Evolutionary conservation across 164 flowering plant species (phyloP).

Genomic region (Annona squamosa): DNA sequence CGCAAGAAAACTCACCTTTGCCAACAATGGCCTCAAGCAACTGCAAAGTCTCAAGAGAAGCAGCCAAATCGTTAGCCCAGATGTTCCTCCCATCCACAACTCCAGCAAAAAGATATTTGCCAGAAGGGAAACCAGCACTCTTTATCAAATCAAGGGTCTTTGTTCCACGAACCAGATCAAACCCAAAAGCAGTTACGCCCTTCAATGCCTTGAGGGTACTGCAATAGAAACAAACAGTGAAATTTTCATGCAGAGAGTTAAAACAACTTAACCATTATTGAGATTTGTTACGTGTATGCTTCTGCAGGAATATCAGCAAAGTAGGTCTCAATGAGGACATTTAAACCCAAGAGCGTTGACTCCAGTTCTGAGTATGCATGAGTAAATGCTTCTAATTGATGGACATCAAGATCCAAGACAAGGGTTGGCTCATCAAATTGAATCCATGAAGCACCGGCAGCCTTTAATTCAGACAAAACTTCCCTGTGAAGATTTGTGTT

Average conservation of each 20-base stretch:
- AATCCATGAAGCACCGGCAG: slow-evolving; percentile 70
- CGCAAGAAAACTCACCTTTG: slow-evolving; percentile 42
- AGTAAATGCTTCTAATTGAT: slow-evolving; percentile 49
- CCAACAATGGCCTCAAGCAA: slow-evolving; percentile 73
- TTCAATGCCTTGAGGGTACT: slow-evolving; percentile 42
- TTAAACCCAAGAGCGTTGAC: slow-evolving; percentile 43
- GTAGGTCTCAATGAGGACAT: slow-evolving; percentile 55
- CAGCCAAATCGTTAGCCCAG: slow-evolving; percentile 89
- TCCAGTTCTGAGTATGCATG: slow-evolving; percentile 52
- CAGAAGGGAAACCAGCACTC: slow-evolving; percentile 59
- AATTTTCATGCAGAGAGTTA: not conserved
- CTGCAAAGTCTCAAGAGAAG: slow-evolving; percentile 52
- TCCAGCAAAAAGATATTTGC: slow-evolving; percentile 84
- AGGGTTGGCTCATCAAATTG: slow-evolving; percentile 66
- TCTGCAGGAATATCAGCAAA: slow-evolving; percentile 60
- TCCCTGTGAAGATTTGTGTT: slow-evolving; percentile 32
- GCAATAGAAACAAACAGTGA: not conserved
- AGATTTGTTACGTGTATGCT: slow-evolving; percentile 29
- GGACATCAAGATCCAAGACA: slow-evolving; percentile 51
- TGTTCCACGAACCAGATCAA: slow-evolving; percentile 61
- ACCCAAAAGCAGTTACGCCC: slow-evolving; percentile 50
- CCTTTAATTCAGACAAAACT: slow-evolving; percentile 51
- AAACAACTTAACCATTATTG: not conserved
- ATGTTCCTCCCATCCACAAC: slow-evolving; percentile 96
- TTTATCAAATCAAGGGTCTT: slow-evolving; percentile 48